Evolutionary conservation across 495 filamentous ascomycete genomes (phyloP), one percentile per base, ranked within the genome.

Genomic region (Thermothielavioides terrestris): DNA sequence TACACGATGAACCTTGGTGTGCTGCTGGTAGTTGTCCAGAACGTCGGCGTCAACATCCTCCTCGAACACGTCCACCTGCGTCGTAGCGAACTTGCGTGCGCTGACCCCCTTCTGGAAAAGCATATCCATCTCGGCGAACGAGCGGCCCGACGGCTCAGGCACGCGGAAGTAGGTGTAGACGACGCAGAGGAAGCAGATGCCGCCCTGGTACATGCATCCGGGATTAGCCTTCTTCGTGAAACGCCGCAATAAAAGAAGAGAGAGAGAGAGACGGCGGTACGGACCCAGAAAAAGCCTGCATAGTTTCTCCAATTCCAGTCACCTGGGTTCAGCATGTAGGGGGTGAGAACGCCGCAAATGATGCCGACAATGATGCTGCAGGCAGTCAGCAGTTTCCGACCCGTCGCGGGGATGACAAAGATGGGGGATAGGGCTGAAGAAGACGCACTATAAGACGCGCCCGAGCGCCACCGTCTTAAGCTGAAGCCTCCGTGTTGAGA

Each of bases 211-310:
- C n/a, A n/a, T n/a, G n/a, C n/a, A n/a, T n/a, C n/a, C n/a, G n/a
- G n/a, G n/a, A n/a, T n/a, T n/a, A n/a, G n/a, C n/a, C n/a, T n/a
- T n/a, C n/a, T n/a, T n/a, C n/a, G n/a, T n/a, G n/a, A n/a, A n/a
- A n/a, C n/a, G n/a, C n/a, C n/a, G n/a, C n/a, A n/a, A n/a, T n/a
- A n/a, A n/a, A n/a, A n/a, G n/a, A n/a, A n/a, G n/a, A n/a, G 17
- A 25, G 3, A 20, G 12, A 31, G 20, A 1, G 1, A 1, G 26
- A 21, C 37, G 30, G 17, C 6, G 34, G n/a, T 18, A 63, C 70
- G 53, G 50, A 71, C 83, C 84, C 83, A 90, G 73, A 89, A 88
- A 65, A 90, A 87, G n/a, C 83, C 84, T n/a, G 84, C 73, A 50
- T 78, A 86, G 54, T 84, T 85, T 39, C 75, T 69, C 85, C 84